Evolutionary conservation across 345 rosid species (phyloP).

Genomic region (Salix purpurea): DNA sequence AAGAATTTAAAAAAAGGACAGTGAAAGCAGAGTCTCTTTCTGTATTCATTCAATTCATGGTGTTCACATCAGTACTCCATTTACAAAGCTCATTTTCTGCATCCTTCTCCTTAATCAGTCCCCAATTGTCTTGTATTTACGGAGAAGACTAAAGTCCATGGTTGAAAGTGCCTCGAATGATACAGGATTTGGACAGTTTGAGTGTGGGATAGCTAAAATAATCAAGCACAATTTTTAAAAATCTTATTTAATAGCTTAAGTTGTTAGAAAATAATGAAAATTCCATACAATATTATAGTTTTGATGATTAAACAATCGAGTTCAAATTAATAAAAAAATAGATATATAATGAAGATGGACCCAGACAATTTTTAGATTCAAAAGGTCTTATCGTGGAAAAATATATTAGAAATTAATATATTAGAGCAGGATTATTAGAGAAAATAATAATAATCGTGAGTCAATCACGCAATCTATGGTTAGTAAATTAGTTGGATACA

Average conservation of each 20-base stretch:
- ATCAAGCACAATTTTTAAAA: neutral
- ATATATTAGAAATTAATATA: too few relatives aligned
- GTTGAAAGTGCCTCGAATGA: neutral
- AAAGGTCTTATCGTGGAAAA: too few relatives aligned
- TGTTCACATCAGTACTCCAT: neutral
- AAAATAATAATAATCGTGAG: neutral
- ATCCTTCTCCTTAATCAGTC: neutral
- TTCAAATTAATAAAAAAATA: too few relatives aligned
- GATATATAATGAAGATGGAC: too few relatives aligned
- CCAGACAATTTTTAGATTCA: too few relatives aligned
- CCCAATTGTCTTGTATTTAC: neutral
- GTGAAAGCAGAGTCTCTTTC: neutral
- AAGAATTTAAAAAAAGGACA: neutral
- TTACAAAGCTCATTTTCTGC: too few relatives aligned
- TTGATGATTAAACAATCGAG: too few relatives aligned
- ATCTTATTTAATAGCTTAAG: too few relatives aligned
- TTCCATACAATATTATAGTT: too few relatives aligned
- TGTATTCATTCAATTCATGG: neutral
- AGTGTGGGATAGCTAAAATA: neutral
- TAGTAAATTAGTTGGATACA: neutral
- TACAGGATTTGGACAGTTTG: neutral
- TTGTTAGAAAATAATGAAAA: too few relatives aligned
- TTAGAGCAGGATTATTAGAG: neutral
- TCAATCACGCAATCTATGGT: neutral
- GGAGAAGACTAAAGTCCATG: neutral